phyloP scores from a whole-genome alignment of 345 rosid species.

The Eucalyptus sp. region DNA sequence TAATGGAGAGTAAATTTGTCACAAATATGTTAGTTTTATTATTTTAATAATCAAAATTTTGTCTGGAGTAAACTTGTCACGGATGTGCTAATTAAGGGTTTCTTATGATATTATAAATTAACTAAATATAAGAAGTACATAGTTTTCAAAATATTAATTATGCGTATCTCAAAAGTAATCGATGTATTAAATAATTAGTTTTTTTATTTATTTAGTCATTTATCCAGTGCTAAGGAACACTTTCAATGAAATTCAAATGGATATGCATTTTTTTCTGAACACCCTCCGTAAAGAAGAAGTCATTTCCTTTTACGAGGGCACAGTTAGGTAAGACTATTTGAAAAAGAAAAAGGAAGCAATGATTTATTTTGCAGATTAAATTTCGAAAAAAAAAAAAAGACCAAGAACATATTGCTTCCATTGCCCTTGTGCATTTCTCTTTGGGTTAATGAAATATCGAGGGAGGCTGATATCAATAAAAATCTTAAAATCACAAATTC shows the following conservation, averaged over 20 bases:
- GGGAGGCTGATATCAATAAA: too few species aligned
- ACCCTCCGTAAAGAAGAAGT: background rate
- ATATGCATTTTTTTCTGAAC: background rate
- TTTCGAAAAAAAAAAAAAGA: background rate
- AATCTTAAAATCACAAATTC: too few species aligned
- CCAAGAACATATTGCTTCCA: background rate
- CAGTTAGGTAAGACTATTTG: background rate
- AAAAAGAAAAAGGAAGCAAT: background rate
- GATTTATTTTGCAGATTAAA: background rate
- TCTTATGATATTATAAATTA: background rate
- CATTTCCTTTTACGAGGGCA: background rate
- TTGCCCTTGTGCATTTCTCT: background rate
- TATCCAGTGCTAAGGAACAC: background rate
- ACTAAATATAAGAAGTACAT: background rate
- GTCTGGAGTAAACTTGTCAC: accelerated
- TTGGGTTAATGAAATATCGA: background rate
- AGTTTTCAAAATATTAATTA: background rate
- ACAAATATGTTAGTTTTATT: accelerated
- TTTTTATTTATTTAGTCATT: background rate
- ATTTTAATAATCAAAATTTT: too few species aligned
- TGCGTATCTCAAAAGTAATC: background rate
- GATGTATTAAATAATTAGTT: background rate
- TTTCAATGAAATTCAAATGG: background rate
- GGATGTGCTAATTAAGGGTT: accelerated
- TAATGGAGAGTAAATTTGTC: accelerated